Conservation (phyloP, 2,329 filamentous ascomycete genomes). For the Paecilomyces fulvus region DNA sequence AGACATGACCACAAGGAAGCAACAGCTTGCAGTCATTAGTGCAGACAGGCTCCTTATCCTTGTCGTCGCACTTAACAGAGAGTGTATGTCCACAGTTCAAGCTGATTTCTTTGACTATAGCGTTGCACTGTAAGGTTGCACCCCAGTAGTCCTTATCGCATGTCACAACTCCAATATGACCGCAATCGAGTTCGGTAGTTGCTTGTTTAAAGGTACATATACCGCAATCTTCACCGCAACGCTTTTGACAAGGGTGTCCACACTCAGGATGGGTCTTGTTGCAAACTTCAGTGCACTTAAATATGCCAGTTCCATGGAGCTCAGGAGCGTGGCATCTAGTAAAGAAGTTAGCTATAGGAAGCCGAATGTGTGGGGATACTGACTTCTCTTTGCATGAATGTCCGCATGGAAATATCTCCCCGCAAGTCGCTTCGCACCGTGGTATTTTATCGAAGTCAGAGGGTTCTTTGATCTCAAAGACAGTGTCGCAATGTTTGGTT, state of each 20-base stretch:
- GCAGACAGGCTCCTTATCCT: constrained; percentile 4
- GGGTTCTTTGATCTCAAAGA: constrained; percentile 8
- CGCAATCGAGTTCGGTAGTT: constrained; percentile 10
- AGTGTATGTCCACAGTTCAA: constrained; percentile 12
- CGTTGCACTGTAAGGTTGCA: constrained; percentile 6
- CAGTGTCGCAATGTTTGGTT: constrained; percentile 6
- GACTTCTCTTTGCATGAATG: constrained; percentile 10
- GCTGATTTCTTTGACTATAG: constrained; percentile 2
- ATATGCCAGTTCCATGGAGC: constrained; percentile 8
- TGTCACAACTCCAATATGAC: constrained; percentile 9
- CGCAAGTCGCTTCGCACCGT: constrained; percentile 14
- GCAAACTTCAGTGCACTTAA: constrained; percentile 12
- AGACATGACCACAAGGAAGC: constrained; percentile 9
- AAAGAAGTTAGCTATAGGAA: neutral
- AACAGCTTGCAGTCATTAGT: constrained; percentile 3
- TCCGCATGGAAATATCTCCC: constrained; percentile 15
- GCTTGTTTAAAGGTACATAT: constrained; percentile 5
- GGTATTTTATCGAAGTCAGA: constrained; percentile 14
- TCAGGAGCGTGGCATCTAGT: constrained; percentile 12
- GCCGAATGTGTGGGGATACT: neutral
- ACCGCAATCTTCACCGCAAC: constrained; percentile 13
- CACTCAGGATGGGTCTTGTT: constrained; percentile 8
- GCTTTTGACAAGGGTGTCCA: constrained; percentile 10
- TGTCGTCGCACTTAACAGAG: constrained; percentile 8
- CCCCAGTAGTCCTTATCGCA: constrained; percentile 8